Evolutionary conservation across 1,284 basidiomycete genomes (phyloP).

Genomic region (Earliella scabrosa): DNA sequence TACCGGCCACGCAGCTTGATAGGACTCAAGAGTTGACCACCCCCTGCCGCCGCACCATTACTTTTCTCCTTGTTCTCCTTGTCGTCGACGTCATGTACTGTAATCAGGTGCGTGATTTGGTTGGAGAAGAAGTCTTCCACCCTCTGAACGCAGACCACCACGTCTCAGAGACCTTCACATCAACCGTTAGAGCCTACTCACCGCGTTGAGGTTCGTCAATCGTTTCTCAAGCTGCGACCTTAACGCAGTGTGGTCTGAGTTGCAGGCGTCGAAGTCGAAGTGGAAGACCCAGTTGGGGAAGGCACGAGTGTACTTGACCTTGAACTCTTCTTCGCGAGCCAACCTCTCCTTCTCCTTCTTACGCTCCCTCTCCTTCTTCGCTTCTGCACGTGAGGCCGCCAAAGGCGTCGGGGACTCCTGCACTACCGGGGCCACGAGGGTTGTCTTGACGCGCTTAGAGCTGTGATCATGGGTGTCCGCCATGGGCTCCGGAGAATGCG

Average conservation of each 20-base stretch:
- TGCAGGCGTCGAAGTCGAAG: constrained; percentile 74
- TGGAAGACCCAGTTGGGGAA: constrained; percentile 89
- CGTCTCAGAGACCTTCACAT: not conserved
- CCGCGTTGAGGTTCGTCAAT: constrained; percentile 76
- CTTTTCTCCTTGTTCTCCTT: constrained; percentile 63
- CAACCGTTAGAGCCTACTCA: constrained; percentile 47
- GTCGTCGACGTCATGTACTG: constrained; percentile 50
- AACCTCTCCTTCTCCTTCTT: constrained; percentile 41
- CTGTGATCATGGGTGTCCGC: constrained; percentile 37
- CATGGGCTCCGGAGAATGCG: constrained; percentile 63
- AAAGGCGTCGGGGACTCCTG: constrained; percentile 24
- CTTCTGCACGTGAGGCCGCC: constrained; percentile 30
- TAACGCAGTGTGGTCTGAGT: constrained; percentile 48
- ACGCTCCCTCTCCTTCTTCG: constrained; percentile 45
- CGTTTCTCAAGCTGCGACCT: constrained; percentile 54
- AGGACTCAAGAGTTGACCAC: constrained; percentile 59
- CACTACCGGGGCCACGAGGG: constrained; percentile 17
- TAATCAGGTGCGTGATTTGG: constrained; percentile 87
- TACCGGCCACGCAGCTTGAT: constrained; percentile 65
- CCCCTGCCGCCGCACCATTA: constrained; percentile 7
- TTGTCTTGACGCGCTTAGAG: constrained; percentile 39
- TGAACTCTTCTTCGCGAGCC: constrained; percentile 71
- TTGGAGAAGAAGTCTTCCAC: constrained; percentile 89
- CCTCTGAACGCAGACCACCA: constrained; percentile 46
- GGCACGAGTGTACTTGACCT: constrained; percentile 81